phyloP scores from a whole-genome alignment of 768 basidiomycete species.

The Lactarius hatsudake region DNA sequence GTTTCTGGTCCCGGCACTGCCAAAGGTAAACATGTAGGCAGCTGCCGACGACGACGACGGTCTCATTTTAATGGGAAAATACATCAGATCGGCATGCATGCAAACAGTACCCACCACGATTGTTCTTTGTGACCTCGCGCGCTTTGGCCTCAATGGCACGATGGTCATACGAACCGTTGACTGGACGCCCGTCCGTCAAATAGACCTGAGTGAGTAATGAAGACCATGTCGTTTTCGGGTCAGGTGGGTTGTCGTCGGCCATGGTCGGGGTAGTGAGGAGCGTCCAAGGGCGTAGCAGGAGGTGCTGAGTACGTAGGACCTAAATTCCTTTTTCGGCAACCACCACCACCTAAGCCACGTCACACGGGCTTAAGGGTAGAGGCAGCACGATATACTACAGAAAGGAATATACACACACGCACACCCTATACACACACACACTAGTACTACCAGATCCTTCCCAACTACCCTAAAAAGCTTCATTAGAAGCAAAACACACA shows the following conservation, averaged over 20 bases:
- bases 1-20: conserved; percentile 67
- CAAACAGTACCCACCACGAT: conserved; percentile 42
- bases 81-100: no score
- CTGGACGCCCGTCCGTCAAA: background rate
- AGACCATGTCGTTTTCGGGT: conserved; percentile 18
- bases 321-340: no score
- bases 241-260: background rate
- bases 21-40: conserved; percentile 73
- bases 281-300: background rate
- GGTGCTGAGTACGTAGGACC: background rate
- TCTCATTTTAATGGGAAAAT: background rate
- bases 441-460: no score
- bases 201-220: conserved; percentile 8
- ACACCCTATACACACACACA: no score
- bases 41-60: conserved; percentile 36
- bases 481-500: no score
- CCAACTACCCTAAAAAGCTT: no score
- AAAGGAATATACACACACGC: no score
- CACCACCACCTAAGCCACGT: no score
- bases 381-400: no score
- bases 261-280: background rate
- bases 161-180: conserved; percentile 56
- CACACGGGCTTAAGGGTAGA: no score
- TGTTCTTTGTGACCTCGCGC: conserved; percentile 56
- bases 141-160: conserved; percentile 66